A percentile compares a stretch with the other conserved stretches of the same genome.
These are phyloP conservation scores for Nitzschia sp. DNA, from an alignment of 108 stramenopile species.

Conservation along the genomic window DNA sequence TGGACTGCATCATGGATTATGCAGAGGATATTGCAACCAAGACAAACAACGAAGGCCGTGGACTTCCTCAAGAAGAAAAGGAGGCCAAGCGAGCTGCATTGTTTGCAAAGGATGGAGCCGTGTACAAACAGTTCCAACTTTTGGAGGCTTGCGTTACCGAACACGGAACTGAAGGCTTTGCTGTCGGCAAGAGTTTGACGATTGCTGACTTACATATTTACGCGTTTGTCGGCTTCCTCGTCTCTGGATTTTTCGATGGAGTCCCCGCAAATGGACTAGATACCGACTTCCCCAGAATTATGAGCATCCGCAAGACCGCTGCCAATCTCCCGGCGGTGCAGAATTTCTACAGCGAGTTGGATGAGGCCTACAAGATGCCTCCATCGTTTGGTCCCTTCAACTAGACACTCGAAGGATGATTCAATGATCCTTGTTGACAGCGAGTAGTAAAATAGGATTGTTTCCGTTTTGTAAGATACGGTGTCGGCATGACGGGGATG, in stretches of 20 bases:
- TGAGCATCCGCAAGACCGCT: slow-evolving; percentile 8
- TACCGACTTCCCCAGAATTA: neutral
- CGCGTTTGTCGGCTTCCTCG: neutral
- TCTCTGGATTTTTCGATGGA: slow-evolving; percentile 28
- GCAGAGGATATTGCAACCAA: slow-evolving; percentile 19
- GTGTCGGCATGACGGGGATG: no score
- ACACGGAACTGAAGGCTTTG: neutral
- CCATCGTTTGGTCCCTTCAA: slow-evolving; percentile 13
- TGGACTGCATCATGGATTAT: slow-evolving; percentile 25
- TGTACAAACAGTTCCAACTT: slow-evolving; percentile 9
- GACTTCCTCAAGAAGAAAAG: slow-evolving; percentile 15
- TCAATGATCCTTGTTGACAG: no score
- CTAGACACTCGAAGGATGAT: neutral
- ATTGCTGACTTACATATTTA: slow-evolving; percentile 24
- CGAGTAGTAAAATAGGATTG: no score
- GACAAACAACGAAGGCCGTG: slow-evolving; percentile 4
- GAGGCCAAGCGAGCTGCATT: slow-evolving; percentile 10
- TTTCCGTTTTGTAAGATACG: no score
- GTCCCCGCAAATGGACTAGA: slow-evolving; percentile 21
- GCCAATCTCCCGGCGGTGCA: neutral
- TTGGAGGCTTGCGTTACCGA: slow-evolving; percentile 11
- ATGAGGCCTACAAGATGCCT: slow-evolving; percentile 1
- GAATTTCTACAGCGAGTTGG: slow-evolving; percentile 6
- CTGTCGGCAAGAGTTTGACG: slow-evolving; percentile 16
- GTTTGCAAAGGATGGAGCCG: slow-evolving; percentile 15